Base-by-base conservation (phyloP, 1,139 yeast genomes). In the Barnettozyma hawaiiensis region DNA sequence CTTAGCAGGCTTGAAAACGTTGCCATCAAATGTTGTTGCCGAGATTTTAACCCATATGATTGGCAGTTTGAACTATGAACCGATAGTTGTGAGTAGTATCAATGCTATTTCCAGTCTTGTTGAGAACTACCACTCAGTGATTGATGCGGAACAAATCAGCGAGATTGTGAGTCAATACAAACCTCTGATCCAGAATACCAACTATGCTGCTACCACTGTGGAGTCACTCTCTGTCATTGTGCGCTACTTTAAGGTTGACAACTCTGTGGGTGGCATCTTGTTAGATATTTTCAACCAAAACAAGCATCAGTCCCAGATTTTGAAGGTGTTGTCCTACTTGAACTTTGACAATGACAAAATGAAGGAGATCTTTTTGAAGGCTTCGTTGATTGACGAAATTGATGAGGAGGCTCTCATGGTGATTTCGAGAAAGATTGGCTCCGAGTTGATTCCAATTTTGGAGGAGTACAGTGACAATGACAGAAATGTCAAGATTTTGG, bases 401-500 rank as follows among this genome's bases (percentile, higher is more conserved):
- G 59, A 53, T 15, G 58, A 60, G 31, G 60, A 53, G 37, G 52
- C 58, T 21, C 44, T 57, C 36, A 39, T 59, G 44, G 50, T 53
- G 51, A 42, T 52, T 52, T 38, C 57, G 4, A 49, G 39, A 20
- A 49, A 51, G 37, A 52, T 58, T 42, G 59, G 60, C 1, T 40
- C 54, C 12, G 49, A 46, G 14, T 45, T 61, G 37, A 57, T 50
- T 31, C 53, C 54, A 37, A 44, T 48, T 7, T 46, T 51, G 38
- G 55, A 53, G 26, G 22, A 42, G 21, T 41, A 47, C 29, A 31
- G 36, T 28, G 49, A 47, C 7, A 47, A 49, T 59, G 47, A 64
- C 64, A 35, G 50, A 47, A 48, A 50, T 31, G 46, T 56, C 27
- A 73, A 67, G 50, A 58, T 72, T 9, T 51, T 75, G 45, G 76